Base-by-base conservation (phyloP, 352 stramenopile genomes). In the Saprolegnia diclina region DNA sequence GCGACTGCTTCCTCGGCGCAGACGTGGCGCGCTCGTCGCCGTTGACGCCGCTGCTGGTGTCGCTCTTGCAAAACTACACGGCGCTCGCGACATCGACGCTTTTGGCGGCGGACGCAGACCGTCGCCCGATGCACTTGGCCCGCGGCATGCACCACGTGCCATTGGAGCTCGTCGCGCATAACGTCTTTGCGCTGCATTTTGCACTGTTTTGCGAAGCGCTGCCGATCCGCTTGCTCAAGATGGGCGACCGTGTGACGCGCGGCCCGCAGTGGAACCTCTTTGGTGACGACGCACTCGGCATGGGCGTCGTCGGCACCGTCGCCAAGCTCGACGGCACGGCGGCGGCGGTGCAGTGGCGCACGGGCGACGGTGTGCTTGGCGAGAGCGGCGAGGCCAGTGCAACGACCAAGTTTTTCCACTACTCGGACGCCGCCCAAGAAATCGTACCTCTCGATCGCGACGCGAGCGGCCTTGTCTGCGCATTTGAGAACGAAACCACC, bases 371-470 rank as follows among this genome's bases (percentile, higher is more conserved):
- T 16, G 52, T 57, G 9, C 7, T 57, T 7, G 52, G 52, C 16
- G 52, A 57, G 32, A 16, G 9, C 32, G 52, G 7, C 32, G 16
- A 57, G 52, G 7, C 16, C 16, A 16, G 52, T 57, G 13, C 22
- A 16, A 7, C 22, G 32, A 57, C 52, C 18, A 52, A 52, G 32
- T 57, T 57, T 16, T 57, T 57, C 16, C 7, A 57, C 7, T 57
- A 57, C 52, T 16, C 7, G 7, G 52, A 57, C 7, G 32, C 9
- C 22, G 32, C 52, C 32, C 52, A 57, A 16, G 82, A 91, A 10
- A 77, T 92, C 0, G 63, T 90, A 38, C 74, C 86, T n/a, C 74
- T 78, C 0, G 74, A 86, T 64, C 76, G 89, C 72, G 79, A 76
- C 40, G 67, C 81, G 4, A 82, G 82, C 35, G 85, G 85, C 14